phyloP scores from a whole-genome alignment of 2,329 filamentous ascomycete genomes.

The Fonsecaea erecta region DNA sequence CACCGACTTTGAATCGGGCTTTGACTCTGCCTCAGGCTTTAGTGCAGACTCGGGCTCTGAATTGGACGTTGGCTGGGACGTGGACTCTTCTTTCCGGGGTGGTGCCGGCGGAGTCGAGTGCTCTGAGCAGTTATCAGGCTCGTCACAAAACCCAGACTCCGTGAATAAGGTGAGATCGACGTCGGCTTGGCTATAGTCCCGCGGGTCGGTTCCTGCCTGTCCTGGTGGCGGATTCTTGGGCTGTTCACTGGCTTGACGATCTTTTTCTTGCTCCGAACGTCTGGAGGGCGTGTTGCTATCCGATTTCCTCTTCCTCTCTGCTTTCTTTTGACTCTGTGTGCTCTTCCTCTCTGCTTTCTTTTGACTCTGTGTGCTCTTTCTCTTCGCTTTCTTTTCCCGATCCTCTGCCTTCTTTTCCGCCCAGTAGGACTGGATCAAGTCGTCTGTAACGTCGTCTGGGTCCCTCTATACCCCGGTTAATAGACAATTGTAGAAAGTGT shows the following conservation, averaged over 20 bases:
- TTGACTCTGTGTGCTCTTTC: background rate
- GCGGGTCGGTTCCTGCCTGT: too few species aligned
- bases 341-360: background rate
- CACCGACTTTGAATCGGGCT: too few species aligned
- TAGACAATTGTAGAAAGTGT: background rate
- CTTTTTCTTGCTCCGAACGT: background rate
- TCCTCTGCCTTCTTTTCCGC: background rate
- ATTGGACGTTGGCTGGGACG: too few species aligned
- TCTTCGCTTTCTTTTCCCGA: too few species aligned
- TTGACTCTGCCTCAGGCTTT: too few species aligned
- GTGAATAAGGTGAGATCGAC: too few species aligned
- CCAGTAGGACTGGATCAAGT: background rate
- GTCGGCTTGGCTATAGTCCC: too few species aligned
- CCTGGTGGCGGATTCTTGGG: conserved; percentile 17
- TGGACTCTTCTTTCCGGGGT: too few species aligned
- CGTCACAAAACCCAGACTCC: background rate
- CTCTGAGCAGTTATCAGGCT: too few species aligned
- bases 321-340: conserved; percentile 17
- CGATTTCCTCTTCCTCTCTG: background rate
- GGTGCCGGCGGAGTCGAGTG: too few species aligned
- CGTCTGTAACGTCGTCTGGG: background rate
- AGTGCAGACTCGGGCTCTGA: too few species aligned
- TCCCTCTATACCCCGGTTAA: background rate
- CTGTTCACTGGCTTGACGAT: conserved; percentile 11
- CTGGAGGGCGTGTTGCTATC: background rate